phyloP scores from a whole-genome alignment of 805 yeast genomes.

The Saturnispora ahearnii region DNA sequence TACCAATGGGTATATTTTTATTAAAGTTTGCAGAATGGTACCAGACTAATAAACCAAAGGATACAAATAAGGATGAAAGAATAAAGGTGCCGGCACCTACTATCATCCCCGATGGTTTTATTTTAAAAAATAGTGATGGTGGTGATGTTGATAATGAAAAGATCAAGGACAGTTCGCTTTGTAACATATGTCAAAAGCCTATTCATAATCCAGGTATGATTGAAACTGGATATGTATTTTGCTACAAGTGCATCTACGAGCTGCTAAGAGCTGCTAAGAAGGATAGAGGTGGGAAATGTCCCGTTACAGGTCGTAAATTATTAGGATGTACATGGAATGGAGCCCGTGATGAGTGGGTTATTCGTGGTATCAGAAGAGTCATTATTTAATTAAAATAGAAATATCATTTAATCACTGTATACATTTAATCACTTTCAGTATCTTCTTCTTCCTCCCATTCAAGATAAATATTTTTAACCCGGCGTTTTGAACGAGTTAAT shows the following conservation, averaged over 20 bases:
- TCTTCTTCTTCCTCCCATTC: conserved; percentile 81
- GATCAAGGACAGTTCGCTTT: conserved; percentile 22
- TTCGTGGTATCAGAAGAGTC: conserved; percentile 69
- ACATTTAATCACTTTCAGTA: conserved; percentile 21
- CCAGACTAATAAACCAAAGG: conserved; percentile 47
- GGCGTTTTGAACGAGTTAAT: conserved; percentile 48
- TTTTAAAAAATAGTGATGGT: not conserved
- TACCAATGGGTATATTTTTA: conserved; percentile 76
- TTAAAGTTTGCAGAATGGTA: conserved; percentile 91
- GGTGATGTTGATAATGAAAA: not conserved
- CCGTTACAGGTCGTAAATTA: conserved; percentile 65
- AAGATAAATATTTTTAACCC: conserved; percentile 51
- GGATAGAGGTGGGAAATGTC: conserved; percentile 64
- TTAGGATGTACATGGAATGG: conserved; percentile 61
- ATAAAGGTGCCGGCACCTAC: conserved; percentile 13
- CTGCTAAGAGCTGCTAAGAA: conserved; percentile 43
- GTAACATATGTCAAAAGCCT: conserved; percentile 61
- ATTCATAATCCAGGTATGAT: conserved; percentile 76
- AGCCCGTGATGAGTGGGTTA: conserved; percentile 54
- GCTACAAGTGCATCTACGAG: conserved; percentile 76
- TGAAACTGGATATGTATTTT: conserved; percentile 86
- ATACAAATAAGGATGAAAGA: conserved; percentile 16
- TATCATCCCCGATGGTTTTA: not conserved
- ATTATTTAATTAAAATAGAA: conserved; percentile 31
- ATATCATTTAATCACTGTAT: not conserved